Conservation (phyloP, 345 rosid genomes). For the Hypericum androsaemum region DNA sequence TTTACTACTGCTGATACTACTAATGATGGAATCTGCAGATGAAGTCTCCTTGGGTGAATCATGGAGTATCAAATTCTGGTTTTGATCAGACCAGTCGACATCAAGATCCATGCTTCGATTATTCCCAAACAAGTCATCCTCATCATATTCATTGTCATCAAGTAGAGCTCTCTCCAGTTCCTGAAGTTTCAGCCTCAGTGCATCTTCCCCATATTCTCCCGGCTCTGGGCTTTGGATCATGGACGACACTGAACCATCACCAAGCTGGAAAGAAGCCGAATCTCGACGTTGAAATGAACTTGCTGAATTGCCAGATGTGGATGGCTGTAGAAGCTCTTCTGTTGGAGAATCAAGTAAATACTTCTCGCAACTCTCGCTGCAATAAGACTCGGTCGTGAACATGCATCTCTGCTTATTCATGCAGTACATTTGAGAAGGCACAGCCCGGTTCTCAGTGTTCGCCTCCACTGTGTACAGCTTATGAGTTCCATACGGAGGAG, state of each 20-base stretch:
- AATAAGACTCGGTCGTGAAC: conserved; percentile 48
- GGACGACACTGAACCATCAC: conserved; percentile 32
- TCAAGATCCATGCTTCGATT: conserved; percentile 71
- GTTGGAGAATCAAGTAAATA: conserved; percentile 70
- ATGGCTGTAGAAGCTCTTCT: conserved; percentile 42
- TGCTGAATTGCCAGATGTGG: conserved; percentile 47
- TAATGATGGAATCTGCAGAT: conserved; percentile 63
- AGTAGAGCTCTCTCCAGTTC: conserved; percentile 86
- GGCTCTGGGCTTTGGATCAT: conserved; percentile 37
- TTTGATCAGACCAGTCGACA: conserved; percentile 60
- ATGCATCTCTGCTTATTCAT: conserved; percentile 44
- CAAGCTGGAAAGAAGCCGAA: too few relatives aligned
- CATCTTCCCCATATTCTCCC: conserved; percentile 42
- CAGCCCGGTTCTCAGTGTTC: conserved; percentile 28
- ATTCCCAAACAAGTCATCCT: conserved; percentile 34
- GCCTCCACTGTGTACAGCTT: conserved; percentile 48
- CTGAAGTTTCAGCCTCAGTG: conserved; percentile 62
- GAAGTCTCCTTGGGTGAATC: conserved; percentile 82
- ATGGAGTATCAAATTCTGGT: conserved; percentile 34
- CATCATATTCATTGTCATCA: conserved; percentile 37
- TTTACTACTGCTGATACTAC: conserved; percentile 48
- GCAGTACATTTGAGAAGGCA: conserved; percentile 33
- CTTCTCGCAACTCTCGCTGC: conserved; percentile 67
- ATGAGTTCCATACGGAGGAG: conserved; percentile 37
- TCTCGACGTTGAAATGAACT: background rate